Base-by-base conservation (phyloP, 2,329 filamentous ascomycete genomes). In the Lasiodiplodia hormozganensis region DNA sequence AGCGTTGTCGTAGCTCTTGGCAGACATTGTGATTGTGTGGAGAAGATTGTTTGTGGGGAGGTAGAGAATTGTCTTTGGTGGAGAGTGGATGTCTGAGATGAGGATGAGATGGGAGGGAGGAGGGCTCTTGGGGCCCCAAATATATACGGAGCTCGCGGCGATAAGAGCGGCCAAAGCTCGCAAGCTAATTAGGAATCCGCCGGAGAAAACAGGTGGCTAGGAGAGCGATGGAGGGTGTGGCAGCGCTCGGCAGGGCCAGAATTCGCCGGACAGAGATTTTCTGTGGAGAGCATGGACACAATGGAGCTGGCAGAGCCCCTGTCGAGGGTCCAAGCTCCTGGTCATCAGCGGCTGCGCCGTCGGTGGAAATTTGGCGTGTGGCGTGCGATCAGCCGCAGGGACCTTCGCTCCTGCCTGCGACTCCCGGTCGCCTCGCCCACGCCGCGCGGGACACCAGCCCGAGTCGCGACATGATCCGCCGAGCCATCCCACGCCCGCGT, bases 71-170 rank as follows among this genome's bases (percentile, higher is more conserved):
- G 25, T 82, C 81, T 1, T 88, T 85, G 69, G 92, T 89, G 62
- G 40, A 28, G 25, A 98, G 84, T 11, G 96, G 94, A 57, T 95
- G 90, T 88, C 96, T 94, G 67, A 88, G 74, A 97, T 91, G 78
- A 90, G 90, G 73, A 98, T 96, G 81, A 98, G 57, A 98, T 83
- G 18, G 25, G 52, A 25, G 11, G 65, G 53, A 10, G n/a, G 65
- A 18, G 8, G n/a, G 64, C 14, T 23, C 53, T 56, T n/a, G 4
- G 21, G 60, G 16, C 18, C 23, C n/a, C 31, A 36, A 64, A 64
- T 64, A 64, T 64, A 64, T 64, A 64, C 60, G 60, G 60, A 52
- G 60, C 60, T 53, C 47, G 60, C 60, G 60, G 60, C 60, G 60
- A 64, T 52, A 52, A 64, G 43, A 49, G 60, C 60, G 60, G 60